A percentile compares a stretch with the other conserved stretches of the same genome.
These are phyloP conservation scores for Cicer bijugum DNA, from an alignment of 306 rosid genomes.

Conservation along the genomic window DNA sequence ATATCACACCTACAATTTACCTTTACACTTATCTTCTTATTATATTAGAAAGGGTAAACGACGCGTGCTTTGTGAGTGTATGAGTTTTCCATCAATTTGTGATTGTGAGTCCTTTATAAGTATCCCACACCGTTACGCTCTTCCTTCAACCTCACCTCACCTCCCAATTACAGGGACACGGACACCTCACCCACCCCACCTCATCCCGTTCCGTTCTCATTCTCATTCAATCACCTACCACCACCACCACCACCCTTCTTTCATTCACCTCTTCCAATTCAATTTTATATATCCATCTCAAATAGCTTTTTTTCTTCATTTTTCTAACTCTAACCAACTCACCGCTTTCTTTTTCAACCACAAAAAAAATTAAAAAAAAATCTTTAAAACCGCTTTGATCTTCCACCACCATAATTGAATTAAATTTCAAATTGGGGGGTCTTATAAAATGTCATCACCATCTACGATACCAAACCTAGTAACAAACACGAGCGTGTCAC, in stretches of 20 bases:
- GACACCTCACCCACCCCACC: conserved; percentile 45
- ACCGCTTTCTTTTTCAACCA: neutral
- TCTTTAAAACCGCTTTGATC: neutral
- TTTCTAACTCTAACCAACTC: neutral
- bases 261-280: neutral
- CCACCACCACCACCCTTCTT: neutral
- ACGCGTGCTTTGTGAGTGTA: conserved; percentile 36
- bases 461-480: conserved; percentile 55
- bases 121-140: conserved; percentile 51
- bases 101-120: conserved; percentile 59
- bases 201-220: conserved; percentile 42
- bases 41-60: neutral
- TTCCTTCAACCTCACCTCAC: conserved; percentile 45
- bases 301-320: neutral
- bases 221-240: neutral
- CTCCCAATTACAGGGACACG: conserved; percentile 20
- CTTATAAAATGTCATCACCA: conserved; percentile 53
- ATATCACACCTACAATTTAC: neutral
- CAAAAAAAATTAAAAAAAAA: neutral
- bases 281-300: neutral
- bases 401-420: neutral
- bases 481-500: conserved; percentile 56
- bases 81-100: neutral
- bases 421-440: neutral
- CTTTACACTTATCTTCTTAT: neutral